Base-by-base conservation (phyloP, 805 yeast genomes). In the Zygoascus biomembranicola region DNA sequence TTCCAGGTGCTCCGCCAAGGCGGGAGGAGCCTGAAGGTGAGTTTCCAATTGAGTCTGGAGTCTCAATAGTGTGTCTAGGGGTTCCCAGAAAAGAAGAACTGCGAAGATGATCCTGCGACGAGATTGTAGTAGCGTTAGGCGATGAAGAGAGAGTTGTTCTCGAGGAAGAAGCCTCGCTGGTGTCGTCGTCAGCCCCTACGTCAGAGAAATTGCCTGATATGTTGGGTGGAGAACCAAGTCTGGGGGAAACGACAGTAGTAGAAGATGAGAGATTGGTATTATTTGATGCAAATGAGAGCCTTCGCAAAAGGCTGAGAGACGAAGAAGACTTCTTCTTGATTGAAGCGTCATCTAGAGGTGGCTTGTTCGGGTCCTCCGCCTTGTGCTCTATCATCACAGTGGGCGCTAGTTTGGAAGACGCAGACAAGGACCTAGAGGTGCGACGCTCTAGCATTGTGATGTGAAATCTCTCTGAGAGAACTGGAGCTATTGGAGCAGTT, bases 51-150 rank as follows among this genome's bases (percentile, higher is more conserved):
- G 32, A 20, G 35, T 48, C 49, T 26, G 52, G 20, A 42, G 45
- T 50, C 32, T 26, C n/a, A 52, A 53, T 5, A 52, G 16, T 6
- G 50, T 10, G 43, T 18, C 26, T 31, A 19, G 47, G 48, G 16
- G 14, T 46, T n/a, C 42, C 47, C 51, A 2, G 45, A 49, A 26
- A 37, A 46, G 32, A 50, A n/a, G 44, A 42, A 18, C 26, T 18
- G 4, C 44, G 46, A 13, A 56, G 50, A 18, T 49, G 41, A 11
- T 55, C 57, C 37, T 43, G 52, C 1, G 58, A 50, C 28, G 60
- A 53, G 19, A 55, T 57, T 23, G 60, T 55, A 8, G 60, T 57
- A 18, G 60, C 56, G 43, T 56, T 56, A 5, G 57, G 59, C 39
- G 55, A 43, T 32, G 57, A 52, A 28, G 42, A 43, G 14, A 47